Evolutionary conservation across 768 basidiomycete species (phyloP).

Genomic region (Kwoniella sp.): DNA sequence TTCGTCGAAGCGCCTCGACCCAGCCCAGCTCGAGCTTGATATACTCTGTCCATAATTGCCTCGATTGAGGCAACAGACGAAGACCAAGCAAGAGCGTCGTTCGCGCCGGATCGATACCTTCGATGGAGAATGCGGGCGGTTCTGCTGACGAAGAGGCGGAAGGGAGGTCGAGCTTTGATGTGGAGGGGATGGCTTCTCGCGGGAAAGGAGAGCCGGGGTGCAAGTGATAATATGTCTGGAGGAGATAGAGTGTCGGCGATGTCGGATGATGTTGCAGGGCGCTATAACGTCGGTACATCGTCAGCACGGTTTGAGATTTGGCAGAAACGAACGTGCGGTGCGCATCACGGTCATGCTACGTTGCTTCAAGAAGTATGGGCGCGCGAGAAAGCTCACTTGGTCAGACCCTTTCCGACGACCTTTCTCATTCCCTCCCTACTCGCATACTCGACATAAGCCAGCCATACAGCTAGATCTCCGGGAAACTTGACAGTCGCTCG

Average conservation of each 20-base stretch:
- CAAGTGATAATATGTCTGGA: constrained; percentile 82
- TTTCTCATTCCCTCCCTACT: constrained; percentile 76
- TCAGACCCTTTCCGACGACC: constrained; percentile 78
- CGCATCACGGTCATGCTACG: not conserved
- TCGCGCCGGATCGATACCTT: constrained; percentile 66
- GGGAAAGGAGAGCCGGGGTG: constrained; percentile 68
- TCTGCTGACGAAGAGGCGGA: constrained; percentile 24
- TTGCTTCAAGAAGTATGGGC: not conserved
- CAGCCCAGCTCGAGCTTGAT: constrained; percentile 87
- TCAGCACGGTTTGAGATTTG: constrained; percentile 9
- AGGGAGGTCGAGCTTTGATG: constrained; percentile 36
- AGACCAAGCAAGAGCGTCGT: constrained; percentile 82
- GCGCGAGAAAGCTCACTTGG: constrained; percentile 67
- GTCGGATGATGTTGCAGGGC: constrained; percentile 86
- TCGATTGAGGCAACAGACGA: constrained; percentile 70
- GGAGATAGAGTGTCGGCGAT: constrained; percentile 74
- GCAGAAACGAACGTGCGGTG: no score
- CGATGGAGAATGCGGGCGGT: constrained; percentile 48
- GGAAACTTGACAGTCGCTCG: constrained; percentile 87
- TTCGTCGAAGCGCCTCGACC: constrained; percentile 72
- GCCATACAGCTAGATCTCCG: constrained; percentile 81
- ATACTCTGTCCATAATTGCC: constrained; percentile 85
- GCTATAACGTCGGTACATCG: constrained; percentile 61
- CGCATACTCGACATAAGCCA: constrained; percentile 83
- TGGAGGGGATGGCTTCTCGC: constrained; percentile 38